Conservation (phyloP, 2,329 filamentous ascomycete species). For the Huntiella bhutanensis region DNA sequence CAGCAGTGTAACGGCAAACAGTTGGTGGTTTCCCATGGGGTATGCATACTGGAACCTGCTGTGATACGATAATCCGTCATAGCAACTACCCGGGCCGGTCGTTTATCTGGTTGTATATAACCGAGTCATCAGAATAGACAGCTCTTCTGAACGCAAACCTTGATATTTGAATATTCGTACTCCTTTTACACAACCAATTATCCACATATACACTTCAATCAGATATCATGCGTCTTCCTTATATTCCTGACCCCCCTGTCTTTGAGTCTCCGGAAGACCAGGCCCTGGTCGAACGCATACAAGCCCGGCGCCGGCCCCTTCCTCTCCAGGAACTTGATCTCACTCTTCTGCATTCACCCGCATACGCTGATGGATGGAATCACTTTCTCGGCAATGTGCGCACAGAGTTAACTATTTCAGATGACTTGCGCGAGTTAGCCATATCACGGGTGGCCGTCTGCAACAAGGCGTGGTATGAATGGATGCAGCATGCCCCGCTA, state of each 20-base stretch:
- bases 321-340: conserved; percentile 60
- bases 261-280: conserved; percentile 26
- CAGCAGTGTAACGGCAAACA: too few species aligned
- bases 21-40: too few species aligned
- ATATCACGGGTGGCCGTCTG: conserved; percentile 66
- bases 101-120: background rate
- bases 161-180: background rate
- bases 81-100: background rate
- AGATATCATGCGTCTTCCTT: conserved; percentile 46
- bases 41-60: too few species aligned
- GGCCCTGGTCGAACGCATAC: conserved; percentile 43
- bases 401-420: conserved; percentile 30
- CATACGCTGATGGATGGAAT: conserved; percentile 62
- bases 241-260: conserved; percentile 35
- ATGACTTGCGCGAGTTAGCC: conserved; percentile 52
- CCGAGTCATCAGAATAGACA: too few species aligned
- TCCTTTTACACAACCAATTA: background rate
- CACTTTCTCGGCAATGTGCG: conserved; percentile 45
- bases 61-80: too few species aligned
- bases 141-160: too few species aligned
- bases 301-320: conserved; percentile 45
- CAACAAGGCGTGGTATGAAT: conserved; percentile 74
- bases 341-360: conserved; percentile 53
- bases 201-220: background rate
- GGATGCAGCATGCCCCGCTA: conserved; percentile 59